Evolutionary conservation across 805 yeast genomes (phyloP).

Genomic region (Spathaspora hagerdaliae): DNA sequence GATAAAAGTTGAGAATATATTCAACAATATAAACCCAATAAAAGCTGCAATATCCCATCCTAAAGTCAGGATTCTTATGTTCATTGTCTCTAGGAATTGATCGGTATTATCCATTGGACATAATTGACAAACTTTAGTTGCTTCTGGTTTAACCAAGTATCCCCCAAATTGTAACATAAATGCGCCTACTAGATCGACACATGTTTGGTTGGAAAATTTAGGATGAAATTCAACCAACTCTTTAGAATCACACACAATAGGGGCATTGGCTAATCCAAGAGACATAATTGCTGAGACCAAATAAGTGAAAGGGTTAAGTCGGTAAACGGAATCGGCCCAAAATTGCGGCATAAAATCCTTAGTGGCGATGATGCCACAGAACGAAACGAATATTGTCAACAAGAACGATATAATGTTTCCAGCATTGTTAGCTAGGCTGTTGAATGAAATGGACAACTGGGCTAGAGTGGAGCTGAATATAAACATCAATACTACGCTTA

Average conservation of each 20-base stretch:
- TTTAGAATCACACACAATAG: conserved; percentile 18
- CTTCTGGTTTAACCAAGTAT: conserved; percentile 12
- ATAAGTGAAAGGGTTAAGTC: conserved; percentile 32
- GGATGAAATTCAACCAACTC: conserved; percentile 23
- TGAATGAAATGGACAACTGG: conserved; percentile 55
- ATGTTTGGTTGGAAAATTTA: conserved; percentile 15
- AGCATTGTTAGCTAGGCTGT: conserved; percentile 57
- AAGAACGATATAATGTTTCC: conserved; percentile 55
- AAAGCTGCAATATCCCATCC: conserved; percentile 29
- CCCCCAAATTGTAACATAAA: conserved; percentile 23
- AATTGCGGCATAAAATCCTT: conserved; percentile 59
- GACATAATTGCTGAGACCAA: conserved; percentile 26
- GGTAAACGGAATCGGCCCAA: conserved; percentile 39
- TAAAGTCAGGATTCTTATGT: conserved; percentile 15
- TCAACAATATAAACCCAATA: conserved; percentile 21
- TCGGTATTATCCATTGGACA: conserved; percentile 24
- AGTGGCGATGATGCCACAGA: conserved; percentile 74
- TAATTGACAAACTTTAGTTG: conserved; percentile 19
- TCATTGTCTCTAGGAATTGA: conserved; percentile 21
- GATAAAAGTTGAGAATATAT: conserved; percentile 21
- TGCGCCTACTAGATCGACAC: conserved; percentile 21
- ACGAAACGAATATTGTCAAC: conserved; percentile 59
- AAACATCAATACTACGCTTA: conserved; percentile 39
- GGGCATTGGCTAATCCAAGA: conserved; percentile 25
- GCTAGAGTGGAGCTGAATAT: conserved; percentile 57